Conservation (phyloP, 2,329 filamentous ascomycete species). For the Intubia oerlemansii region DNA sequence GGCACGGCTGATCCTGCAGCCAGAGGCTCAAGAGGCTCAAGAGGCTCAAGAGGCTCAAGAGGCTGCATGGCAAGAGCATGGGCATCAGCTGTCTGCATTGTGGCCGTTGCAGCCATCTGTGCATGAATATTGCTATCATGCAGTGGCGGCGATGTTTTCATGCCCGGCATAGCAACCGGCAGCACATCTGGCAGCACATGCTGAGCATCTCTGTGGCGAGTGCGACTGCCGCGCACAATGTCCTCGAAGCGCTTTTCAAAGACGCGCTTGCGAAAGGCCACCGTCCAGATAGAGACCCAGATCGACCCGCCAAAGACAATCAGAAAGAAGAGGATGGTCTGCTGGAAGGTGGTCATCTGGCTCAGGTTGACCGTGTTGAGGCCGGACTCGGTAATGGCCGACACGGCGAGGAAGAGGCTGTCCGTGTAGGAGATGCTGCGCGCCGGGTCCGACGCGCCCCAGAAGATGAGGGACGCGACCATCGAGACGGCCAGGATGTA, state of each 20-base stretch:
- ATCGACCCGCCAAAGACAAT: constrained; percentile 43
- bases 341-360: constrained; percentile 43
- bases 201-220: too few species aligned
- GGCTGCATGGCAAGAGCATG: too few species aligned
- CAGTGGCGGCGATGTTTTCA: too few species aligned
- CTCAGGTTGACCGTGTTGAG: constrained; percentile 42
- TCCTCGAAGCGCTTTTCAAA: constrained; percentile 39
- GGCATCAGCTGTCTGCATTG: too few species aligned
- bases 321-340: constrained; percentile 38
- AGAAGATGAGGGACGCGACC: constrained; percentile 37
- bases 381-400: constrained; percentile 45
- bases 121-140: too few species aligned
- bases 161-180: too few species aligned
- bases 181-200: too few species aligned
- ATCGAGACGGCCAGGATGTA: constrained; percentile 39
- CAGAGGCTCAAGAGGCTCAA: too few species aligned
- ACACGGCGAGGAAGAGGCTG: constrained; percentile 39
- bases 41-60: too few species aligned
- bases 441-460: constrained; percentile 27
- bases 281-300: constrained; percentile 41
- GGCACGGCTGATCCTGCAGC: too few species aligned
- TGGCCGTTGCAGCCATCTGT: too few species aligned
- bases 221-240: constrained; percentile 23
- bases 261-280: constrained; percentile 35
- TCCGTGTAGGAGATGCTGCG: constrained; percentile 37